Evolutionary conservation across 495 filamentous ascomycete species (phyloP).

Genomic region (Penicillium bialowiezense): DNA sequence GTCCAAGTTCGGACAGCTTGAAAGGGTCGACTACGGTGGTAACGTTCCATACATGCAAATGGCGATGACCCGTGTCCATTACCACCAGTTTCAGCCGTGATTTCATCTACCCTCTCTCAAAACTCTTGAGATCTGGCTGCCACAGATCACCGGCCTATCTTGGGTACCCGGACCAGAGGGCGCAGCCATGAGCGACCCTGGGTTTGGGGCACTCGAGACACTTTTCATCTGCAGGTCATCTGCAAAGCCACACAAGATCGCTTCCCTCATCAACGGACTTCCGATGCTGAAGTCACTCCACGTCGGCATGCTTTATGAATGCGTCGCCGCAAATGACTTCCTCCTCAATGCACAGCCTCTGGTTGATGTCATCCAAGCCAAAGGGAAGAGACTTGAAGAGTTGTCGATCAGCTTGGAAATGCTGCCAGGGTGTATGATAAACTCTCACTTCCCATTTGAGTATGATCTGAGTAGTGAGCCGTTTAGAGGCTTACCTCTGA

Average conservation of each 20-base stretch:
- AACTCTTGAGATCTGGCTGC: constrained; percentile 4
- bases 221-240: neutral
- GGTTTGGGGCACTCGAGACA: neutral
- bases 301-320: neutral
- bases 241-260: neutral
- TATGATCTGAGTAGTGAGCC: neutral
- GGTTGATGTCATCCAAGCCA: neutral
- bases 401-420: neutral
- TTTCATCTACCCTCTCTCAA: constrained; percentile 11
- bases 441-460: neutral
- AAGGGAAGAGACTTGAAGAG: neutral
- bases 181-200: neutral
- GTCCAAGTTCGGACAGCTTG: constrained; percentile 1
- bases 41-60: too few species aligned
- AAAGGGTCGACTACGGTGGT: constrained; percentile 8
- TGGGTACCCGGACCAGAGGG: neutral
- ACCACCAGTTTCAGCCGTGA: constrained; percentile 3
- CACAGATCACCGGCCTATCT: neutral
- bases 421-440: neutral
- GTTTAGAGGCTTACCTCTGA: neutral
- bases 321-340: neutral
- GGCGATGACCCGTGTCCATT: too few species aligned
- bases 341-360: neutral
- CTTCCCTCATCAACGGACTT: neutral
- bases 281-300: neutral